Base-by-base conservation (phyloP, 257 asterid genomes). In the Oldenlandia corymbosa region DNA sequence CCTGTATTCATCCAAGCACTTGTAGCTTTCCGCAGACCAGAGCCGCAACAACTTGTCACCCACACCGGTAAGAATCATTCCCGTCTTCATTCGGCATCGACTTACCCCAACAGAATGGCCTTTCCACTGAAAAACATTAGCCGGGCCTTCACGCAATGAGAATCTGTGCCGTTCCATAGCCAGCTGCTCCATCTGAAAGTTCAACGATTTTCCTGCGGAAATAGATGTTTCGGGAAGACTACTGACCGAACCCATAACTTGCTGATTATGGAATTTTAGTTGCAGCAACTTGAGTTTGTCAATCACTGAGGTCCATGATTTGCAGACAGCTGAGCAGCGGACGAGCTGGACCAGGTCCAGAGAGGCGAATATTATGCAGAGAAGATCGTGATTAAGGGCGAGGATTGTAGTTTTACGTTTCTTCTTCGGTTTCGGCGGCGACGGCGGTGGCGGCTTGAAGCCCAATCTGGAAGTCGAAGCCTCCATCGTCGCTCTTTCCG, bases 21-120 rank as follows among this genome's bases (percentile, higher is more conserved):
- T 89, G 81, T 84, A 77, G 73, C 86, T 92, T 81, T 92, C 99
- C 50, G 88, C 95, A 5, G 99, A 92, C 99, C 99, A 92, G 36
- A 92, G 95, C 65, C 96, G 95, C 94, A 92, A 83, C 78, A 80
- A 95, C 95, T 92, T 87, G 78, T 92, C 99, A 27, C 99, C 97
- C 41, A 77, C 97, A 49, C 99, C 99, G 17, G 99, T 85, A 70
- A 92, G 96, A 71, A 87, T 55, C 79, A 81, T 48, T 16, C 99
- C 99, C 85, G 51, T 87, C 90, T 89, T 92, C 99, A 92, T 85
- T 65, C 86, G 84, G 85, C 99, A 92, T 78, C 78, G 80, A 68
- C 69, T 81, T 41, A 89, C 77, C 89, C 95, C 89, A 34, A 67
- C 77, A 57, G 88, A 79, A 76, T 92, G 98, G 64, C 91, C 91